phyloP scores from a whole-genome alignment of 2,329 filamentous ascomycete genomes.

The Bipolaris sorokiniana region DNA sequence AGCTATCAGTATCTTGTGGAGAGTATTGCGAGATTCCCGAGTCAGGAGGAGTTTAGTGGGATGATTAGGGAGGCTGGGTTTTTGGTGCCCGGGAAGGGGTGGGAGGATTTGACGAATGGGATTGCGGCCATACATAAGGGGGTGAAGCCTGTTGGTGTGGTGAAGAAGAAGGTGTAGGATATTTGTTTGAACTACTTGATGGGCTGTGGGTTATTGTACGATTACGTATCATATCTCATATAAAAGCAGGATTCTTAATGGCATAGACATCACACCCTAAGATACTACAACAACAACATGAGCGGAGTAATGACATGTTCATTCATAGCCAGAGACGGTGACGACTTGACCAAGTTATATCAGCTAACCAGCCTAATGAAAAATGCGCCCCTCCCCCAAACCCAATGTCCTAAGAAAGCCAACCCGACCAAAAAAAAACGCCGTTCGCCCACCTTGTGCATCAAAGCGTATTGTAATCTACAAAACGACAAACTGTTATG shows the following conservation, averaged over 20 bases:
- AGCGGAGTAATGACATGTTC: conserved; percentile 8
- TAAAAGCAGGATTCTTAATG: too few relatives aligned
- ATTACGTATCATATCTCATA: neutral
- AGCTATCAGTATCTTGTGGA: conserved; percentile 99
- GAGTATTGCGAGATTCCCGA: conserved; percentile 93
- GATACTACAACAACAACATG: neutral
- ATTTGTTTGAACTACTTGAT: neutral
- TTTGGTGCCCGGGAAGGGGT: conserved; percentile 72
- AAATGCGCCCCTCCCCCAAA: neutral
- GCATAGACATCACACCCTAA: too few relatives aligned
- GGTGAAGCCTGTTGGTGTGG: conserved; percentile 70
- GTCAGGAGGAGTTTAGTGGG: conserved; percentile 78
- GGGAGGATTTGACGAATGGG: conserved; percentile 88
- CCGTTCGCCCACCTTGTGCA: neutral
- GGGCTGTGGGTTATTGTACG: neutral
- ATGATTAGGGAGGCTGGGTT: conserved; percentile 90
- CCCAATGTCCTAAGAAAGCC: too few relatives aligned
- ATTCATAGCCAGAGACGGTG: conserved; percentile 5
- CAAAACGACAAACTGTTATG: neutral
- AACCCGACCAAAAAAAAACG: neutral
- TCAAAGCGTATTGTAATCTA: neutral
- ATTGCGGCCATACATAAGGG: conserved; percentile 97
- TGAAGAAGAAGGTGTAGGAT: neutral
- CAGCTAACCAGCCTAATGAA: neutral
- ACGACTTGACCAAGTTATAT: neutral